Percentiles rank a stretch among this genome's conserved stretches.
Conservation (phyloP, 2,329 filamentous ascomycete genomes). For the Calonectria hawksworthii region DNA sequence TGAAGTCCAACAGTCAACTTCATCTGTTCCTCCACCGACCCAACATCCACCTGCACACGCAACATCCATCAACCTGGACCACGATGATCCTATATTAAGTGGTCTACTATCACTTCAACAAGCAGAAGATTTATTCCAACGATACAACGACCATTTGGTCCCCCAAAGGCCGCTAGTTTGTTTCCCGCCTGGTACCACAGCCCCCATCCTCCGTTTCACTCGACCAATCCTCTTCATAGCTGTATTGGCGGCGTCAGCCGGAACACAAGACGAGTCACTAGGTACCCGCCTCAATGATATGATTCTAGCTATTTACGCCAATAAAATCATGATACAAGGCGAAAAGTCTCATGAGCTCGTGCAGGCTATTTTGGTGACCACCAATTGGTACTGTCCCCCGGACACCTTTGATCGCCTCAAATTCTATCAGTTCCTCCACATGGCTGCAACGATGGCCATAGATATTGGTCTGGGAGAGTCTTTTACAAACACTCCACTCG, state of each 20-base stretch:
- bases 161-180: neutral
- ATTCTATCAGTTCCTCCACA: constrained; percentile 7
- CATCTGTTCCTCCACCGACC: neutral
- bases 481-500: neutral
- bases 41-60: neutral
- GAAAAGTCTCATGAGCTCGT: constrained; percentile 4
- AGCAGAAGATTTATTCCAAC: neutral
- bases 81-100: neutral
- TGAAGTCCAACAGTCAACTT: neutral
- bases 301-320: neutral
- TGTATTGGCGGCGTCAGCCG: neutral
- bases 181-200: neutral
- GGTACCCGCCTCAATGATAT: constrained; percentile 1
- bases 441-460: constrained; percentile 1
- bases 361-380: neutral
- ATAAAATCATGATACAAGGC: constrained; percentile 7
- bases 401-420: neutral
- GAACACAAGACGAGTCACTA: neutral
- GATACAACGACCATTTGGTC: neutral
- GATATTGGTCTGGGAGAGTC: neutral
- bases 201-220: neutral
- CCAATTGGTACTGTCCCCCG: constrained; percentile 9
- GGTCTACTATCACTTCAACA: neutral
- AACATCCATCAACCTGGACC: neutral
- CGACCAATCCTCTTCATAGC: neutral